phyloP scores from a whole-genome alignment of 2,329 filamentous ascomycete species.

The Aspergillus bombycis region DNA sequence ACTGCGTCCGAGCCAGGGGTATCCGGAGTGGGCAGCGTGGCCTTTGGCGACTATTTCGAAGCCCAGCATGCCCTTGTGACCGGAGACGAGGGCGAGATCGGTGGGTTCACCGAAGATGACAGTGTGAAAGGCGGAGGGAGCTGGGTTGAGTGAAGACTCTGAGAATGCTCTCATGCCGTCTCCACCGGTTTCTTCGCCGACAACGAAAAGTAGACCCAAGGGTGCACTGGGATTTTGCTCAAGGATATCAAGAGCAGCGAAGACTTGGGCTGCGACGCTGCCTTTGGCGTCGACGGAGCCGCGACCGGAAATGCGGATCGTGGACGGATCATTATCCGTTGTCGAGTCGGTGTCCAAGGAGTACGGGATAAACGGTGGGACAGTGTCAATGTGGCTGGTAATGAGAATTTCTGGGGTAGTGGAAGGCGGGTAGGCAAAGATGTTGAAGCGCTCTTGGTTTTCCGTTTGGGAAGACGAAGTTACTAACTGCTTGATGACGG shows the following conservation, averaged over 20 bases:
- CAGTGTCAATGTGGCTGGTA: slow-evolving; percentile 80
- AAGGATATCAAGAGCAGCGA: slow-evolving; percentile 52
- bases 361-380: slow-evolving; percentile 54
- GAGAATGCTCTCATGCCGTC: slow-evolving; percentile 72
- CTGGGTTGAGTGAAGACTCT: slow-evolving; percentile 51
- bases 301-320: slow-evolving; percentile 47
- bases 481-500: slow-evolving; percentile 60
- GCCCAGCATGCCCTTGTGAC: slow-evolving; percentile 83
- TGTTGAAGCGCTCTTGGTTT: slow-evolving; percentile 66
- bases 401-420: slow-evolving; percentile 41
- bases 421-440: slow-evolving; percentile 63
- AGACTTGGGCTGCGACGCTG: slow-evolving; percentile 49
- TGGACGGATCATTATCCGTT: slow-evolving; percentile 15
- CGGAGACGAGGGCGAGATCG: slow-evolving; percentile 80
- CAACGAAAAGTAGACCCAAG: slow-evolving; percentile 62
- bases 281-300: slow-evolving; percentile 52
- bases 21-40: slow-evolving; percentile 84
- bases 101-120: slow-evolving; percentile 94
- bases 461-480: slow-evolving; percentile 12
- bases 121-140: slow-evolving; percentile 59
- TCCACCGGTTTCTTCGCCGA: slow-evolving; percentile 81
- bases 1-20: slow-evolving; percentile 84
- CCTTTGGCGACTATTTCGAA: slow-evolving; percentile 71
- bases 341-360: slow-evolving; percentile 39
- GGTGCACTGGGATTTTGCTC: slow-evolving; percentile 40